These are phyloP conservation scores for Cytospora schulzeri DNA, from an alignment of 2,329 filamentous ascomycete species.

Conservation along the genomic window DNA sequence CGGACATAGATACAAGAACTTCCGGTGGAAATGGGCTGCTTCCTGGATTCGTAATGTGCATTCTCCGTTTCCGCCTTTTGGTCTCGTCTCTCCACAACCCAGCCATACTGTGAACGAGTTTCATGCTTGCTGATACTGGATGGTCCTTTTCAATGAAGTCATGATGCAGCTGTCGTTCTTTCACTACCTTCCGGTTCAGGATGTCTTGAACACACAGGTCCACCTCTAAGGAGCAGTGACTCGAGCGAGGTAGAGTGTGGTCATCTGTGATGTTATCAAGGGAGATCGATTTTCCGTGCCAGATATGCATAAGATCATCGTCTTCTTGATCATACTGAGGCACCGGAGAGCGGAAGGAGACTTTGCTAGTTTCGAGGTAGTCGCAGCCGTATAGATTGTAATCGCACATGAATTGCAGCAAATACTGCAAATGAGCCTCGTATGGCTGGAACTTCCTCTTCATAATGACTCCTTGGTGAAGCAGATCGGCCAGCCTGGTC, in stretches of 20 bases:
- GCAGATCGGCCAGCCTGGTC: slow-evolving; percentile 82
- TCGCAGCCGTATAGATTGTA: slow-evolving; percentile 96
- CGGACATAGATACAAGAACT: slow-evolving; percentile 85
- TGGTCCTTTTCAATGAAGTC: slow-evolving; percentile 76
- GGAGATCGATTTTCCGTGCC: slow-evolving; percentile 77
- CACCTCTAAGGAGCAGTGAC: slow-evolving; percentile 86
- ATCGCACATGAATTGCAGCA: slow-evolving; percentile 97
- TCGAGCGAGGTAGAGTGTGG: slow-evolving; percentile 70
- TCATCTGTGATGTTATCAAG: slow-evolving; percentile 62
- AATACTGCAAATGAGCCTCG: slow-evolving; percentile 89
- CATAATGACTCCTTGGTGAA: slow-evolving; percentile 87
- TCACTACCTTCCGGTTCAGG: slow-evolving; percentile 74
- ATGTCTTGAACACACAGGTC: slow-evolving; percentile 91
- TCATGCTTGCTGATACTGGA: slow-evolving; percentile 68
- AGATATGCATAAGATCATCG: slow-evolving; percentile 65
- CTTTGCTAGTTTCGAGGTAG: slow-evolving; percentile 74
- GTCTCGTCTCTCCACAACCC: slow-evolving; percentile 91
- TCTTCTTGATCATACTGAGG: slow-evolving; percentile 66
- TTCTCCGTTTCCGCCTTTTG: slow-evolving; percentile 71
- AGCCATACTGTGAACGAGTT: slow-evolving; percentile 90
- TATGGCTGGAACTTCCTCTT: slow-evolving; percentile 85
- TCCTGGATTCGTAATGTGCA: slow-evolving; percentile 64
- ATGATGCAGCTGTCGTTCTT: slow-evolving; percentile 79
- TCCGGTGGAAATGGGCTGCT: slow-evolving; percentile 81
- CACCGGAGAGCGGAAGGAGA: slow-evolving; percentile 74